These are phyloP conservation scores for Echinochloa phyllopogon DNA, from an alignment of 176 grass and related monocot genomes.

Conservation along the genomic window DNA sequence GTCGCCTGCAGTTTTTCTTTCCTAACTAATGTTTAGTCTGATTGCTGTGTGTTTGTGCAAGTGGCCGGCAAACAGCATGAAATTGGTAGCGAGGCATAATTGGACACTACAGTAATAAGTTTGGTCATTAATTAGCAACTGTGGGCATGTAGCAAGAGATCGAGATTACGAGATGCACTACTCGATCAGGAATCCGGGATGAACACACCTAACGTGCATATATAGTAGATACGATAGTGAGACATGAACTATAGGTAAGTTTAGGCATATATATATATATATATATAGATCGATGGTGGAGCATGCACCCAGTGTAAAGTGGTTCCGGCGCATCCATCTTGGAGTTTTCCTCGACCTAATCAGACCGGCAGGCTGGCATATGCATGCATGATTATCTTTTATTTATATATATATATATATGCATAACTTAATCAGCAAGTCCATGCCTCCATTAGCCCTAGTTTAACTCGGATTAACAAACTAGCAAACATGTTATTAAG, in stretches of 20 bases:
- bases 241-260: background rate
- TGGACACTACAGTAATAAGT: background rate
- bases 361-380: background rate
- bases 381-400: background rate
- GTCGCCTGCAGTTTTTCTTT: background rate
- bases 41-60: background rate
- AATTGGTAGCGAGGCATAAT: background rate
- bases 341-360: constrained; percentile 37
- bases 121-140: background rate
- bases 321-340: constrained; percentile 27
- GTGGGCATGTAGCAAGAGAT: background rate
- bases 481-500: background rate
- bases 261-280: background rate
- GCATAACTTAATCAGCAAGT: constrained; percentile 8
- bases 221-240: background rate
- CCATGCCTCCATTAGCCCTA: background rate
- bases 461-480: background rate
- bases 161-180: background rate
- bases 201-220: background rate
- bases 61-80: background rate
- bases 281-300: constrained; percentile 24
- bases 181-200: too few species aligned
- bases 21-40: background rate
- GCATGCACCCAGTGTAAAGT: constrained; percentile 4
- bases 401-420: too few species aligned